These are phyloP conservation scores for Candida cerambycidarum DNA, from an alignment of 805 yeast species.

Conservation along the genomic window DNA sequence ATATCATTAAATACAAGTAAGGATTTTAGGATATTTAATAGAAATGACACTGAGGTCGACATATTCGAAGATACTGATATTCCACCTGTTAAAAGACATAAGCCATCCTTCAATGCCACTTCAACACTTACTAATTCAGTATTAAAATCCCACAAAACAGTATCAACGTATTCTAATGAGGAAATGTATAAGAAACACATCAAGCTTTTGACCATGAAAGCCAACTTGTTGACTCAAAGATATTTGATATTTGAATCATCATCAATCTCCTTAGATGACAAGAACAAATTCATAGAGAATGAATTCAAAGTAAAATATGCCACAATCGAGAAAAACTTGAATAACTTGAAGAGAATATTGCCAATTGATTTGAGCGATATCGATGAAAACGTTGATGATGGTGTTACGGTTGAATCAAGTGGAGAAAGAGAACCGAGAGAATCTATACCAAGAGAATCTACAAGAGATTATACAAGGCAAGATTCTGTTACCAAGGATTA, in stretches of 20 bases:
- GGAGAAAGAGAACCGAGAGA: not conserved
- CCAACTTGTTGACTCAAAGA: slow-evolving; percentile 27
- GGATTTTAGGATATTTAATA: not conserved
- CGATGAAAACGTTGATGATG: slow-evolving; percentile 2
- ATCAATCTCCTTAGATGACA: slow-evolving; percentile 37
- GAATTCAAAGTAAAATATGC: slow-evolving; percentile 26
- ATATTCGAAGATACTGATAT: not conserved
- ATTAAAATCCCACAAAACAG: not conserved
- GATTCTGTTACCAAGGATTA: too few species aligned
- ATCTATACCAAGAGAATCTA: too few species aligned
- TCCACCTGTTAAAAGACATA: slow-evolving; percentile 3
- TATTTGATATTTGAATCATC: slow-evolving; percentile 35
- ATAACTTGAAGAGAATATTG: slow-evolving; percentile 3
- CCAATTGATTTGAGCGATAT: slow-evolving; percentile 3
- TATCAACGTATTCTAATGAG: not conserved
- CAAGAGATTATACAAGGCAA: too few species aligned
- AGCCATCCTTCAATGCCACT: slow-evolving; percentile 2
- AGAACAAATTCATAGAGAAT: slow-evolving; percentile 25
- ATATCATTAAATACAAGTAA: not conserved
- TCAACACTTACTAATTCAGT: not conserved
- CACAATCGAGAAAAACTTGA: slow-evolving; percentile 16
- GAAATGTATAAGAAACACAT: slow-evolving; percentile 19
- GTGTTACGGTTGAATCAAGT: not conserved
- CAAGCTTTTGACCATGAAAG: slow-evolving; percentile 26
- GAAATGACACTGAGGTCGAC: not conserved